phyloP scores from a whole-genome alignment of 2,329 filamentous ascomycete species.

The Colletotrichum acutatum region DNA sequence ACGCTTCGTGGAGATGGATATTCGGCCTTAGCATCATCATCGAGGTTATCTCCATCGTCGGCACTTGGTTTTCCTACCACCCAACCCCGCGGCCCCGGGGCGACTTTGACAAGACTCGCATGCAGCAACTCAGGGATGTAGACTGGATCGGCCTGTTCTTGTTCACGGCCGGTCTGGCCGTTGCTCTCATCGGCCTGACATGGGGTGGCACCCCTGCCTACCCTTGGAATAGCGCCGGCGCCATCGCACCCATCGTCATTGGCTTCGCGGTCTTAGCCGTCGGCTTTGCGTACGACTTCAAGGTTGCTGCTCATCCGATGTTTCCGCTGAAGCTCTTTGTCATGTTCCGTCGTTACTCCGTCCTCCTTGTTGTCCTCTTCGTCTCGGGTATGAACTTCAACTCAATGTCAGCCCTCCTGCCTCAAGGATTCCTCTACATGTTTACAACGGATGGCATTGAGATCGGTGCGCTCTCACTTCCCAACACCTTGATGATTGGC shows the following conservation, averaged over 20 bases:
- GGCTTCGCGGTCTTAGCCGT: conserved; percentile 35
- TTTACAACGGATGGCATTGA: conserved; percentile 43
- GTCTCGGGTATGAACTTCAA: conserved; percentile 46
- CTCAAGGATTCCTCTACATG: conserved; percentile 45
- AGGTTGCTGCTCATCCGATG: conserved; percentile 37
- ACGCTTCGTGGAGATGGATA: conserved; percentile 44
- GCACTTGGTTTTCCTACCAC: conserved; percentile 41
- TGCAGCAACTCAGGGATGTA: conserved; percentile 43
- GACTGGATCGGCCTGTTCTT: conserved; percentile 43
- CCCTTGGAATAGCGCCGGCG: conserved; percentile 34
- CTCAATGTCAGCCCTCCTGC: conserved; percentile 41
- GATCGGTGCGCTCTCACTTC: conserved; percentile 38
- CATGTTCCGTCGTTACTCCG: conserved; percentile 44
- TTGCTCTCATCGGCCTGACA: conserved; percentile 39
- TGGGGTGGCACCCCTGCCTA: conserved; percentile 35
- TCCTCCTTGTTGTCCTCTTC: conserved; percentile 44
- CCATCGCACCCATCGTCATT: conserved; percentile 37
- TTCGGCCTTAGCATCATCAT: conserved; percentile 43
- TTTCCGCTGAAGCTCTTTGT: conserved; percentile 42
- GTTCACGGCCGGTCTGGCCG: conserved; percentile 38
- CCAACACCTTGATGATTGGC: conserved; percentile 22
- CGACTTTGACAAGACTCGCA: conserved; percentile 43
- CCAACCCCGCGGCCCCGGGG: conserved; percentile 41
- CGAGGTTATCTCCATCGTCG: conserved; percentile 39
- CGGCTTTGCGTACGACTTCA: conserved; percentile 41